Conservation (phyloP, 768 basidiomycete species). For the Mycena haematopus region DNA sequence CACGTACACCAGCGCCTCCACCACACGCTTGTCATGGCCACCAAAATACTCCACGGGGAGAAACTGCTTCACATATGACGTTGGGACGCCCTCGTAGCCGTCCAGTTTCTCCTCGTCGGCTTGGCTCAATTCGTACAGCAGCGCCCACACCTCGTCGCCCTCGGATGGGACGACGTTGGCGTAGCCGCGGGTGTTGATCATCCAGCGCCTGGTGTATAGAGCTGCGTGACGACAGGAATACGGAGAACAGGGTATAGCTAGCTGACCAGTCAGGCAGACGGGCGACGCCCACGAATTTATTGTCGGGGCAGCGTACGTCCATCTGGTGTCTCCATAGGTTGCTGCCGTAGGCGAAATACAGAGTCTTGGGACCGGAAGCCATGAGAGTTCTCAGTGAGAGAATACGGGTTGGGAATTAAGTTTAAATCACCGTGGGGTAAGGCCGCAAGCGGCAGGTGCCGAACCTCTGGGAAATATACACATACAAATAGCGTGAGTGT, state of each 20-base stretch:
- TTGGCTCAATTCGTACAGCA: conserved; percentile 48
- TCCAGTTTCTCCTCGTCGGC: conserved; percentile 52
- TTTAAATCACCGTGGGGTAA: too few species aligned
- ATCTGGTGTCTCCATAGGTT: conserved; percentile 59
- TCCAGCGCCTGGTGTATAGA: conserved; percentile 50
- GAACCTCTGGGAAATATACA: too few species aligned
- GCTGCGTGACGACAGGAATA: not conserved
- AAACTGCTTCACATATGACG: conserved; percentile 44
- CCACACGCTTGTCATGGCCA: conserved; percentile 7
- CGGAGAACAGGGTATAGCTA: not conserved
- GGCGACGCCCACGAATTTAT: conserved; percentile 48
- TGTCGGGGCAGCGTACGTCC: conserved; percentile 53
- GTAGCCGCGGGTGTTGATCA: conserved; percentile 51
- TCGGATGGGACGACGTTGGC: conserved; percentile 51
- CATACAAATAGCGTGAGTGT: too few species aligned
- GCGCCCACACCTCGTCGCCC: conserved; percentile 50
- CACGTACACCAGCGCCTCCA: conserved; percentile 49
- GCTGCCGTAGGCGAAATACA: conserved; percentile 59
- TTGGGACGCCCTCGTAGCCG: conserved; percentile 47
- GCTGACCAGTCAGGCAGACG: conserved; percentile 48
- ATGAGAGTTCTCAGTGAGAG: not conserved
- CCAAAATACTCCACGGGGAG: conserved; percentile 37
- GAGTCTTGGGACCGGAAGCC: conserved; percentile 25
- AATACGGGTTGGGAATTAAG: too few species aligned
- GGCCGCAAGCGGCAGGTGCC: too few species aligned